Base-by-base conservation (phyloP, 441 rosid genomes). In the Populus tomentosa region DNA sequence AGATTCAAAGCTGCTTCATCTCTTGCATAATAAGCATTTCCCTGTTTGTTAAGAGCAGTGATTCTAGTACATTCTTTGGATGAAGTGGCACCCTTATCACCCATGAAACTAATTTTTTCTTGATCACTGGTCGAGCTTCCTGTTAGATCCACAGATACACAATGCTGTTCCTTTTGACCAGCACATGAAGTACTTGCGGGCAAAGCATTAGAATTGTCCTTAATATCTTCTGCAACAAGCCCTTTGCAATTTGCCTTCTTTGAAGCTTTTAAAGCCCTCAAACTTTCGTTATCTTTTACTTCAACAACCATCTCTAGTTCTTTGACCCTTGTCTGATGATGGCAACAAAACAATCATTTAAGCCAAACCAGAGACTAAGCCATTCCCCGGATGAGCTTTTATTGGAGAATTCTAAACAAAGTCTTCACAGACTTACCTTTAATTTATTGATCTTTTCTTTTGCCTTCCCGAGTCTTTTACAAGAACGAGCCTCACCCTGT, bases 401-500 rank as follows among this genome's bases (percentile, higher is more conserved):
- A 35, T 18, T 11, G 14, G 14, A 70, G 10, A 50, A 24, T 53
- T 67, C 36, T 35, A 46, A 46, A 40, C 21, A 23, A 20, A 42
- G 63, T 53, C 13, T 67, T 61, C n/a, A 36, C 16, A 20, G 21
- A 75, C 79, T 76, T 77, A 90, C 95, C 94, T 91, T 92, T 79
- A 94, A 63, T 83, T 81, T 89, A 75, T 70, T 84, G 36, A 92
- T 88, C 84, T 90, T 93, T 74, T 81, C 87, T 84, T 86, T 84
- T 75, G 95, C 97, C 79, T 91, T 92, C 85, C 88, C 97, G 9
- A 91, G 94, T 82, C 85, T 89, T 80, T 80, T 86, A 56, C 83
- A 82, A 21, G 88, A 85, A 72, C 86, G 88, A 72, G 97, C 90
- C 84, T 93, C 97, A 3, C 91, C 97, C 87, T 95, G 88, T 46